Percentiles rank a stretch among this genome's conserved stretches.
Conservation (phyloP, 345 rosid species). For the Gossypium thurberi region DNA sequence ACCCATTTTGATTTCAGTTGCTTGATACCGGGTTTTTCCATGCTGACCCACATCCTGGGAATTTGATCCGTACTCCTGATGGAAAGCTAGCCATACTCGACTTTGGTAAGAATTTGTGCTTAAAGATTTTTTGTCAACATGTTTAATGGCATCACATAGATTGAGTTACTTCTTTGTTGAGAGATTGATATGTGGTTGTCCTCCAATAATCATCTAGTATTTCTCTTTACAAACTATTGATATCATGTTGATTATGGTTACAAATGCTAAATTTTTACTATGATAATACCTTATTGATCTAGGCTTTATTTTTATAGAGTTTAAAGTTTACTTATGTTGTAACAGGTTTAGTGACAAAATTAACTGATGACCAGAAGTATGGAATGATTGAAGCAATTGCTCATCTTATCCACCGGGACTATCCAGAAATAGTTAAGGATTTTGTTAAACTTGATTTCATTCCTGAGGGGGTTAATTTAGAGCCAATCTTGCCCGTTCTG, state of each 20-base stretch:
- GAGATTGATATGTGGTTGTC: not conserved
- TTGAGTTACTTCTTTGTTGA: not conserved
- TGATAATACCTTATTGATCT: not conserved
- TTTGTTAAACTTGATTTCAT: conserved; percentile 93
- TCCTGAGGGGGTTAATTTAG: conserved; percentile 92
- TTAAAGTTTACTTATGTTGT: conserved; percentile 19
- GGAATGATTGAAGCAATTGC: conserved; percentile 99
- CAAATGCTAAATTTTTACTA: not conserved
- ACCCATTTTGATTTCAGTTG: conserved; percentile 43
- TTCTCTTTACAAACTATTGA: not conserved
- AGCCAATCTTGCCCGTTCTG: conserved; percentile 85
- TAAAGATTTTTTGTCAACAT: conserved; percentile 3
- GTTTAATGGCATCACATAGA: not conserved
- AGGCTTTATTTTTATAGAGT: conserved; percentile 4
- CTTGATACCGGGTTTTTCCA: conserved; percentile 98
- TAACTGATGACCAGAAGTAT: conserved; percentile 93
- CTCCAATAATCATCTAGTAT: not conserved
- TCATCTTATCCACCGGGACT: conserved; percentile 91
- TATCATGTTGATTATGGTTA: not conserved
- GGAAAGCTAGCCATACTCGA: conserved; percentile 96
- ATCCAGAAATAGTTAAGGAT: conserved; percentile 82
- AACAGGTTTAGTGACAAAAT: conserved; percentile 82
- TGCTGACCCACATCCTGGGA: conserved; percentile 99
- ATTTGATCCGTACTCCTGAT: conserved; percentile 92
- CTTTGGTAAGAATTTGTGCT: conserved; percentile 58